Conservation (phyloP, 192 early-diverging fungal species). For the Entomortierella beljakovae region DNA sequence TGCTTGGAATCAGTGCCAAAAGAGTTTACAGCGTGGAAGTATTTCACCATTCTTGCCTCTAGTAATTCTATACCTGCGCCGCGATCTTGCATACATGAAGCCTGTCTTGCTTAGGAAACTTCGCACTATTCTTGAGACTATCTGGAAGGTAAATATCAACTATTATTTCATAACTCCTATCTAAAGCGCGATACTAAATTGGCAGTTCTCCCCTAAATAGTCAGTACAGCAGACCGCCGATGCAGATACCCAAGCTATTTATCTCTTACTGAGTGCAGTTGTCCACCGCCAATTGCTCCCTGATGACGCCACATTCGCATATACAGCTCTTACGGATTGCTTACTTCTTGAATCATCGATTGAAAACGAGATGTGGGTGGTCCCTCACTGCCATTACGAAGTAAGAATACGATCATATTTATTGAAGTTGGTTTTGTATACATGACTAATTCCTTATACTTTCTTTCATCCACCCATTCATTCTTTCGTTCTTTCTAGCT, state of each 20-base stretch:
- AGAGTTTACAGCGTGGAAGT: conserved; percentile 37
- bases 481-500: conserved; percentile 31
- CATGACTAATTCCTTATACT: not conserved
- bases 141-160: conserved; percentile 47
- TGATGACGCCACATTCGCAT: conserved; percentile 49
- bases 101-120: conserved; percentile 43
- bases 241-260: conserved; percentile 45
- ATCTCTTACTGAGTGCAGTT: conserved; percentile 50
- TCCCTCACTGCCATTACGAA: conserved; percentile 57
- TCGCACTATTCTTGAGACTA: conserved; percentile 42
- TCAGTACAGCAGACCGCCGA: conserved; percentile 35
- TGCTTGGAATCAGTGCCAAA: conserved; percentile 53
- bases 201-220: conserved; percentile 7
- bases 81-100: conserved; percentile 56
- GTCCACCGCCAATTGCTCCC: conserved; percentile 52
- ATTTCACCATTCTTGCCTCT: conserved; percentile 55
- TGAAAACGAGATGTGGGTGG: conserved; percentile 57
- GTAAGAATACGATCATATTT: too few species aligned
- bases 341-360: conserved; percentile 42
- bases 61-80: conserved; percentile 53
- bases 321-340: conserved; percentile 53
- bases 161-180: not conserved
- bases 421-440: not conserved
- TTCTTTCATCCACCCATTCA: not conserved
- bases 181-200: not conserved